phyloP scores from a whole-genome alignment of 2,329 filamentous ascomycete genomes.

The Penicillium sp. region DNA sequence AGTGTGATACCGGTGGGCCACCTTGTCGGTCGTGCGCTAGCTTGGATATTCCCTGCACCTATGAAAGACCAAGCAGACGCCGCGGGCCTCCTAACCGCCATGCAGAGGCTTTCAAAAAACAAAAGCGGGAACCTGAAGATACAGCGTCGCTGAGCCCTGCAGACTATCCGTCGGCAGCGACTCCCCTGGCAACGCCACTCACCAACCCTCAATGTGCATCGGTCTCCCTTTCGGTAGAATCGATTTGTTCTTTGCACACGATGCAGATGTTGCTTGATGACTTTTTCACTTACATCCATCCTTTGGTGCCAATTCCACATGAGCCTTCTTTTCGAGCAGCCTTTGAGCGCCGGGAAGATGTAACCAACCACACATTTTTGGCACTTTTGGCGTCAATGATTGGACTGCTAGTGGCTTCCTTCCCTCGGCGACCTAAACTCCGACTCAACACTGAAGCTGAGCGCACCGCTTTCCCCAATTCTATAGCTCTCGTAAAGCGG shows the following conservation, averaged over 20 bases:
- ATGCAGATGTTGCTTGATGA: conserved; percentile 44
- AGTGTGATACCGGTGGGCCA: conserved; percentile 66
- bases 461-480: conserved; percentile 40
- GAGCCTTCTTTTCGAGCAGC: conserved; percentile 46
- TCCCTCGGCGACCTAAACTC: conserved; percentile 43
- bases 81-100: conserved; percentile 65
- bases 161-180: conserved; percentile 38
- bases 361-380: conserved; percentile 41
- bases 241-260: conserved; percentile 43
- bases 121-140: conserved; percentile 45
- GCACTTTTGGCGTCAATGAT: conserved; percentile 47
- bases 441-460: conserved; percentile 39
- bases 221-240: conserved; percentile 48
- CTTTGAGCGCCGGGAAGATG: conserved; percentile 43
- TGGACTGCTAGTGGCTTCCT: conserved; percentile 43
- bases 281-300: conserved; percentile 49
- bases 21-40: conserved; percentile 64
- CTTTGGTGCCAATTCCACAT: conserved; percentile 45
- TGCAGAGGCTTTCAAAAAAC: conserved; percentile 64
- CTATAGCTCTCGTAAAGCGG: conserved; percentile 40
- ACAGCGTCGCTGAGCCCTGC: conserved; percentile 40
- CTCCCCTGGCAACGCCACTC: conserved; percentile 26
- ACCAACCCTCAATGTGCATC: conserved; percentile 34
- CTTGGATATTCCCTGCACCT: conserved; percentile 66
- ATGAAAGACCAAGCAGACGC: conserved; percentile 60